phyloP scores from a whole-genome alignment of 441 rosid genomes.

The Macaranga tanarius region DNA sequence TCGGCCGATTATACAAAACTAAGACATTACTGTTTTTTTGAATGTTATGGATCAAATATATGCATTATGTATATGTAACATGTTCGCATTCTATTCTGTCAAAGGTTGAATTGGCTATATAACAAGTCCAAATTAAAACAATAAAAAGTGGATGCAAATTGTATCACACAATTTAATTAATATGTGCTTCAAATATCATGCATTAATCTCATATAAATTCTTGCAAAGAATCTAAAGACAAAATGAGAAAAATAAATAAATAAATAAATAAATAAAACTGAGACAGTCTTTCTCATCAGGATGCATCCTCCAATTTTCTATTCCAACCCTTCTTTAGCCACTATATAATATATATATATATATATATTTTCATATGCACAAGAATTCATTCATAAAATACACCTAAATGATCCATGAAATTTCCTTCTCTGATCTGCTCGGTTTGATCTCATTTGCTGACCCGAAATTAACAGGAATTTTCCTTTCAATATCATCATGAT shows the following conservation, averaged over 20 bases:
- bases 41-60: too few relatives aligned
- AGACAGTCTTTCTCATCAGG: not conserved
- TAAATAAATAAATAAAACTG: not conserved
- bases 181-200: not conserved
- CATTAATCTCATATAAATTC: not conserved
- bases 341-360: too few relatives aligned
- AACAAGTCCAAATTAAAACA: too few relatives aligned
- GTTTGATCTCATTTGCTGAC: not conserved
- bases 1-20: too few relatives aligned
- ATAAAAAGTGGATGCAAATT: too few relatives aligned
- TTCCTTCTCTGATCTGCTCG: not conserved
- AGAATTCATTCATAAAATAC: not conserved
- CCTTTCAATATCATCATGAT: not conserved
- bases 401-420: too few relatives aligned
- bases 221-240: not conserved
- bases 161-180: not conserved
- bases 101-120: too few relatives aligned
- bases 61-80: too few relatives aligned
- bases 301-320: conserved; percentile 11
- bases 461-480: not conserved
- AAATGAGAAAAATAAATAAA: not conserved
- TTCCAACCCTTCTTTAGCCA: not conserved
- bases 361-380: not conserved
- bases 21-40: too few relatives aligned
- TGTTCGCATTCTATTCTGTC: too few relatives aligned